These are phyloP conservation scores for Sordaria brevicollis DNA, from an alignment of 495 filamentous ascomycete species.

Conservation along the genomic window DNA sequence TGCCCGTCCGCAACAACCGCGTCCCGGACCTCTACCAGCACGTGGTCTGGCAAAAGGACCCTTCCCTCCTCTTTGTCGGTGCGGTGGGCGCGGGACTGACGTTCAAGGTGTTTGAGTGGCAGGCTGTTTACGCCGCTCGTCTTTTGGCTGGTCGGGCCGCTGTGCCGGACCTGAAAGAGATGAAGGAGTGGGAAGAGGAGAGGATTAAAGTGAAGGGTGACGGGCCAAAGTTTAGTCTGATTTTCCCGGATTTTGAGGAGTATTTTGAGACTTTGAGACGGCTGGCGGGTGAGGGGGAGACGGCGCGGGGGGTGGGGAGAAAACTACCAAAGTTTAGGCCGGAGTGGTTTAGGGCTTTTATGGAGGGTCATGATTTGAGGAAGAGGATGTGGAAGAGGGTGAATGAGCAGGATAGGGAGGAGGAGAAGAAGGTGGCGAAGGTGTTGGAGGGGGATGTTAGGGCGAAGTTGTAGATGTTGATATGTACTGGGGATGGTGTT, in stretches of 20 bases:
- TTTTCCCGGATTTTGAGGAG: constrained; percentile 44
- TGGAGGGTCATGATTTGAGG: constrained; percentile 35
- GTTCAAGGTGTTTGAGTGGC: constrained; percentile 35
- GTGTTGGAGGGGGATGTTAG: background rate
- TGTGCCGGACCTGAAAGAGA: constrained; percentile 32
- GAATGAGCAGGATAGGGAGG: constrained; percentile 21
- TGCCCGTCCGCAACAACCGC: constrained; percentile 41
- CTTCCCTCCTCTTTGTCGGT: constrained; percentile 22
- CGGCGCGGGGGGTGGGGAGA: constrained; percentile 21
- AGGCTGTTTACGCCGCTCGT: constrained; percentile 27
- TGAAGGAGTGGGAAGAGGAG: constrained; percentile 41
- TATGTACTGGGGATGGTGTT: background rate
- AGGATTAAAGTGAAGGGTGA: constrained; percentile 41
- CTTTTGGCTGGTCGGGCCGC: constrained; percentile 26
- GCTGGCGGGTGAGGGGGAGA: constrained; percentile 36
- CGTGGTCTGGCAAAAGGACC: constrained; percentile 40
- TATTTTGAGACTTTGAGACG: constrained; percentile 43
- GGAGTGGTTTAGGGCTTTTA: constrained; percentile 40
- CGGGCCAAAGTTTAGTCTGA: constrained; percentile 34
- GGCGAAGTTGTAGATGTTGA: background rate
- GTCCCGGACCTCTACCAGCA: constrained; percentile 47
- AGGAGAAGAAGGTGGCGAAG: background rate
- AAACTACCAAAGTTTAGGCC: constrained; percentile 35
- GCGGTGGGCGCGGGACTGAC: constrained; percentile 24
- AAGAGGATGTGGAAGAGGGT: constrained; percentile 40